These are phyloP conservation scores for Geranium brycei DNA, from an alignment of 345 rosid species.

Conservation along the genomic window DNA sequence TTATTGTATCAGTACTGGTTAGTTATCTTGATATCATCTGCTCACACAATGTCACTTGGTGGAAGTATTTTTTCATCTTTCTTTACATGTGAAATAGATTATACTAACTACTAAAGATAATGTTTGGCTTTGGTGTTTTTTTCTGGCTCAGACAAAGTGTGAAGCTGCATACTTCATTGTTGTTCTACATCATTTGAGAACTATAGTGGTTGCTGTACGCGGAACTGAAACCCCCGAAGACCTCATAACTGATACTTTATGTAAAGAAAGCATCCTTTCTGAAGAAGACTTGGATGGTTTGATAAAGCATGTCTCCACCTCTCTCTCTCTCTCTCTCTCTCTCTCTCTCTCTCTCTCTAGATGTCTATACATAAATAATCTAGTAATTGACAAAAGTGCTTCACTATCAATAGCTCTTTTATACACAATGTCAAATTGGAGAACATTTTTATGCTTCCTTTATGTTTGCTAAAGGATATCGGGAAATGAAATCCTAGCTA, in stretches of 20 bases:
- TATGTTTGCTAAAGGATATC: not conserved
- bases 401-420: not conserved
- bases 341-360: not conserved
- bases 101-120: not conserved
- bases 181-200: conserved; percentile 57
- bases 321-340: conserved; percentile 4
- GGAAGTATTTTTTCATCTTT: not conserved
- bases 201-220: conserved; percentile 69
- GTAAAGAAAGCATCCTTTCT: conserved; percentile 52
- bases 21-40: not conserved
- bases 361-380: not conserved
- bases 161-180: conserved; percentile 83
- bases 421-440: not conserved
- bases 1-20: no score
- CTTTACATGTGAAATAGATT: not conserved
- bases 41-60: not conserved
- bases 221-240: conserved; percentile 97
- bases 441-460: not conserved
- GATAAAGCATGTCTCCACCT: conserved; percentile 40
- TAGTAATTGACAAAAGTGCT: not conserved
- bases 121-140: not conserved
- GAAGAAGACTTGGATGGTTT: conserved; percentile 65
- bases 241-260: conserved; percentile 87
- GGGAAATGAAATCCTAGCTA: not conserved
- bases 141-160: conserved; percentile 46